These are phyloP conservation scores for Pharnaceum exiguum DNA, from an alignment of 148 eudicot species.

Conservation along the genomic window DNA sequence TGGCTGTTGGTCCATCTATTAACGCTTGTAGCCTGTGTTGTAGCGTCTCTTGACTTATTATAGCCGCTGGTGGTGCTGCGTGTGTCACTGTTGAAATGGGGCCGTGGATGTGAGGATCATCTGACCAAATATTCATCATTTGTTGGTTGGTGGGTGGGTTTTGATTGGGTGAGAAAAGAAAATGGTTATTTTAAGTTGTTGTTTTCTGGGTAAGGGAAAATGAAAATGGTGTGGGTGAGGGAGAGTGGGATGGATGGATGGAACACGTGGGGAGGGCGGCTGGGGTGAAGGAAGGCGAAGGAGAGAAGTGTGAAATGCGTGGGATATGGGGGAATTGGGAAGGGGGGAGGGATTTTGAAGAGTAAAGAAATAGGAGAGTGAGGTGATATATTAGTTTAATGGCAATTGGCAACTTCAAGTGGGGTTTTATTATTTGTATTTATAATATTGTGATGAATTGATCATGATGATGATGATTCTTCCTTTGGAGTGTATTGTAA, in stretches of 20 bases:
- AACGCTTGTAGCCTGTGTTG: conserved; percentile 69
- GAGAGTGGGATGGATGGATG: not conserved
- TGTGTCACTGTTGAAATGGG: not conserved
- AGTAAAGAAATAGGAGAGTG: not conserved
- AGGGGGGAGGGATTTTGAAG: not conserved
- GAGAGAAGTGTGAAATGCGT: conserved; percentile 27
- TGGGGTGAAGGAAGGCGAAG: not conserved
- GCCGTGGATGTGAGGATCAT: not conserved
- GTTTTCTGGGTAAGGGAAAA: conserved; percentile 36
- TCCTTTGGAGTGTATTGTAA: no score
- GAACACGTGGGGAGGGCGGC: conserved; percentile 27
- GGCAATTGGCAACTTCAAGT: no score
- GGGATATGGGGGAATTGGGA: not conserved
- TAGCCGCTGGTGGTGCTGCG: not conserved
- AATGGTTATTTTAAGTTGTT: conserved; percentile 8
- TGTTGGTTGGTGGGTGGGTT: conserved; percentile 35
- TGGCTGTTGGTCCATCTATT: conserved; percentile 38
- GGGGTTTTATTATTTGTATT: not conserved
- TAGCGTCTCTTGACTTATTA: conserved; percentile 54
- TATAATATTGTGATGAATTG: not conserved
- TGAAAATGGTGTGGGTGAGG: conserved; percentile 41
- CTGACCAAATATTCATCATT: conserved; percentile 39
- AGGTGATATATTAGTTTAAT: no score
- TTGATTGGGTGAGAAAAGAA: conserved; percentile 15
- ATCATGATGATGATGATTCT: no score